A percentile compares a stretch with the other conserved stretches of the same genome.
These are phyloP conservation scores for Xylariales sp. DNA, from an alignment of 2,329 filamentous ascomycete genomes.

Conservation along the genomic window DNA sequence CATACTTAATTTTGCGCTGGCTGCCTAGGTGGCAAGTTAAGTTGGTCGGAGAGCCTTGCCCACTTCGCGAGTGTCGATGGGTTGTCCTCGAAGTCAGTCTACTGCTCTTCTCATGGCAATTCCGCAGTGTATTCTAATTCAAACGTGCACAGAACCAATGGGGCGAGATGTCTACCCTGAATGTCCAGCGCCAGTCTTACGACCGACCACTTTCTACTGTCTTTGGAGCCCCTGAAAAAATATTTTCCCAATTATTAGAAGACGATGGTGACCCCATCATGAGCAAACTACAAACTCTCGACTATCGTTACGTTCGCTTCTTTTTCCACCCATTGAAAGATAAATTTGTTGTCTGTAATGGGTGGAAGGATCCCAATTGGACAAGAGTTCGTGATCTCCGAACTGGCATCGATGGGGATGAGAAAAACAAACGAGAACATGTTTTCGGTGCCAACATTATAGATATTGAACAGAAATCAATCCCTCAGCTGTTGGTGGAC, in stretches of 20 bases:
- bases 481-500: conserved; percentile 84
- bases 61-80: conserved; percentile 84
- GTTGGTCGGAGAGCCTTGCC: conserved; percentile 74
- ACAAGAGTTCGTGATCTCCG: conserved; percentile 79
- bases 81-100: conserved; percentile 82
- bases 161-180: conserved; percentile 87
- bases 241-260: conserved; percentile 63
- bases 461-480: conserved; percentile 90
- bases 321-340: conserved; percentile 90
- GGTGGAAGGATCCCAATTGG: conserved; percentile 96
- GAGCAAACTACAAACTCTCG: conserved; percentile 78
- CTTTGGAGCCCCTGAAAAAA: conserved; percentile 75
- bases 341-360: conserved; percentile 85
- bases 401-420: conserved; percentile 85
- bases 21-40: conserved; percentile 86
- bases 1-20: conserved; percentile 89
- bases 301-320: conserved; percentile 95
- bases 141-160: conserved; percentile 80
- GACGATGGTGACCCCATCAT: conserved; percentile 84
- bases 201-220: conserved; percentile 69
- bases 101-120: background rate
- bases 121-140: conserved; percentile 1
- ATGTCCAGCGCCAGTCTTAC: conserved; percentile 67
- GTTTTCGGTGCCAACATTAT: conserved; percentile 94
- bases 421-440: conserved; percentile 82